Evolutionary conservation across 2,329 filamentous ascomycete species (phyloP), one percentile per base, ranked within the genome.

Genomic region (Blastomyces emzantsi): DNA sequence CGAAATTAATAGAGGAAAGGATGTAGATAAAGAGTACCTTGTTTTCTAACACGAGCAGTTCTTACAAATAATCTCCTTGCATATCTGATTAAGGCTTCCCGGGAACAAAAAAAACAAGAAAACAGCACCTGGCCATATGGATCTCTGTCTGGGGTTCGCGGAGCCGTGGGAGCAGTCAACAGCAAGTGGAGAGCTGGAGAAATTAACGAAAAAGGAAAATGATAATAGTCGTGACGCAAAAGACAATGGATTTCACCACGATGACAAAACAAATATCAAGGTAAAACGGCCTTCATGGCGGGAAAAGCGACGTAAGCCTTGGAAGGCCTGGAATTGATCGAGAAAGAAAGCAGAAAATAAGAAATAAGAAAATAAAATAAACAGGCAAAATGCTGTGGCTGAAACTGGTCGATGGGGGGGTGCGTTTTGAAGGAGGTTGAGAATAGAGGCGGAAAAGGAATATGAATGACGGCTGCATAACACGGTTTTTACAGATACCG

Each of bases 381-480:
- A 47, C 25, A 60, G 57, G 57, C 41, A 30, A 19, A 60, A 43
- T 11, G 39, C 25, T 9, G 56, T 60, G 25, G 41, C 57, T 47
- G 57, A 60, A 60, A 60, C 57, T 47, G 17, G 15, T 1, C 11
- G 25, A 33, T 33, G 43, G n/a, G 57, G 57, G 41, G 57, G 43
- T 60, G 43, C 13, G 13, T 33, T 28, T 3, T n/a, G 36, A 45
- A 45, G 56, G 6, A 43, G n/a, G 43, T 58, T 13, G 39, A 58
- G 41, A 47, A 45, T 9, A 45, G n/a, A 17, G 39, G 15, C n/a
- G 17, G 22, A 33, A 47, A 60, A 49, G 36, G 17, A 22, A 33
- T 47, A 60, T 60, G 57, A 30, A 33, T 41, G 43, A 45, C 57
- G 41, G 57, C 57, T 19, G 57, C 25, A 60, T 43, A 45, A 41